Base-by-base conservation (phyloP, 331 rosid genomes). In the Rosa hybrid region DNA sequence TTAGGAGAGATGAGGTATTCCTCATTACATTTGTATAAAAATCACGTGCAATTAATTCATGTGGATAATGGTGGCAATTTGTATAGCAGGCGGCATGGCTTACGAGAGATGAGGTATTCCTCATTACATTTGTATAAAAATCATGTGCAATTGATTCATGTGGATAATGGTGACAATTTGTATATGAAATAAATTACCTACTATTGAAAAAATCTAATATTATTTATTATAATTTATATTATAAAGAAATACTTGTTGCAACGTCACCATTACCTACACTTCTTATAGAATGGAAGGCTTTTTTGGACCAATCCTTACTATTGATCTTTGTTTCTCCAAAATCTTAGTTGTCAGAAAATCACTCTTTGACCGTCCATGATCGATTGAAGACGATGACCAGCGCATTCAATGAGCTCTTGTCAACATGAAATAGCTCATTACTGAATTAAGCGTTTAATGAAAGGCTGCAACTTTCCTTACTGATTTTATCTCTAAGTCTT, bases 261-360 rank as follows among this genome's bases (percentile, higher is more conserved):
- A 50, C n/a, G 63, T 88, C 91, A 50, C 86, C 88, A 44, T 79
- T 86, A 5, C 98, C 93, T 77, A 94, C 69, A 80, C 93, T 91
- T 86, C 80, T 88, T 23, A 91, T 79, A 0, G 87, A 84, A 49
- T 91, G 94, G 46, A 90, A 92, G 5, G 53, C 39, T 6, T 18
- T 3, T 46, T 8, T 12, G 10, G 51, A 7, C 51, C 13, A 46
- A 9, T 46, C 51, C 8, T 45, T 45, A 41, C 30, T 54, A 74
- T 89, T 48, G 79, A 89, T 80, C 53, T 80, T 34, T 0, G 87
- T 64, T 68, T 77, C 90, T 2, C 92, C 92, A 46, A 89, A 89
- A 30, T 30, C 21, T 5, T 67, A 0, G 1, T 20, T 49, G 8
- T 46, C 67, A 65, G 63, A 72, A 49, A 21, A 72, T 44, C n/a